Evolutionary conservation across 345 rosid genomes (phyloP).

Genomic region (Cardiospermum halicacabum): DNA sequence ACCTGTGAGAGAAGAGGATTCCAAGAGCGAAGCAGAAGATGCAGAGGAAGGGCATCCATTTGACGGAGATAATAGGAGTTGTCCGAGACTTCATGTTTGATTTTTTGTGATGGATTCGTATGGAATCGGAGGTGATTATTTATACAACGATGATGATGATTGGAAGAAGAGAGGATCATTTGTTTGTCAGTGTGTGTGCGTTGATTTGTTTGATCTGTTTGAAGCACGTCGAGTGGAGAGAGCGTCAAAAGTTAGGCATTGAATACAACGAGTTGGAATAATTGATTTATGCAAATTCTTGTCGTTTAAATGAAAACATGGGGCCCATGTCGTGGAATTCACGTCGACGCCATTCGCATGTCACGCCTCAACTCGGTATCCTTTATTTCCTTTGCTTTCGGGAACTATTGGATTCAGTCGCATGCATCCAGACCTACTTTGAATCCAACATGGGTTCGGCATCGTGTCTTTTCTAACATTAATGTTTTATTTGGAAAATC

Average conservation of each 20-base stretch:
- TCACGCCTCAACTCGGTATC: conserved; percentile 12
- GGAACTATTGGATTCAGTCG: no score
- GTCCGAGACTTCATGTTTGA: conserved; percentile 58
- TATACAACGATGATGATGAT: no score
- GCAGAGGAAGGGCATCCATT: conserved; percentile 82
- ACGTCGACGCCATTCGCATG: conserved; percentile 15
- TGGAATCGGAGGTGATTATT: background rate
- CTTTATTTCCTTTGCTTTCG: background rate
- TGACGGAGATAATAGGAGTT: conserved; percentile 41
- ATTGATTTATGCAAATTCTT: background rate
- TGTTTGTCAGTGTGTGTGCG: no score
- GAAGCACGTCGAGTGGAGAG: background rate
- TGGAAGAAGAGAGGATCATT: background rate
- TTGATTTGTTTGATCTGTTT: background rate
- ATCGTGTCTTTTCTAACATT: no score
- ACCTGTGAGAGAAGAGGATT: conserved; percentile 71
- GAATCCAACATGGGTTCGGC: no score
- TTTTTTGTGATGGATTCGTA: background rate
- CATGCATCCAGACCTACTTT: no score
- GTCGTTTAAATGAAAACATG: background rate
- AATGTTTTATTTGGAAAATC: no score
- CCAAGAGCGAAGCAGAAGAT: conserved; percentile 69
- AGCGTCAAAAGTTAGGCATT: conserved; percentile 6
- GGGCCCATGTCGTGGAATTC: conserved; percentile 1
- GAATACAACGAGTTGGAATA: background rate